Evolutionary conservation across 371 early-diverging fungal species (phyloP), one percentile per base, ranked within the genome.

Genomic region (Circinella minor): DNA sequence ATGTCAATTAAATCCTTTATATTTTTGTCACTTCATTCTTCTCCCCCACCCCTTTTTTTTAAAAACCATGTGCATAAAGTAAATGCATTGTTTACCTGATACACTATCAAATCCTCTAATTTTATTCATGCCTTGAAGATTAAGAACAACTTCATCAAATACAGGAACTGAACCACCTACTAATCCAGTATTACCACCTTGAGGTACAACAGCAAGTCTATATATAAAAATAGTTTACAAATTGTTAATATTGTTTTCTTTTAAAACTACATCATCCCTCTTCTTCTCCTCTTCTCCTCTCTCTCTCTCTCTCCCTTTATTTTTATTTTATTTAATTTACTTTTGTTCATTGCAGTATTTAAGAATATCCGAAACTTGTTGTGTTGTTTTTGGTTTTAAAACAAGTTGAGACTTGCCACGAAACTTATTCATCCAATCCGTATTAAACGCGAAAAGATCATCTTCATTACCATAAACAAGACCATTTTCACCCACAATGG

Each of bases 171-270:
- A 88, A 15, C 98, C 98, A 70, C 97, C 97, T 9, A 92, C 92
- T 10, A 94, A 77, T 36, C 98, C 96, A 3, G 98, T 98, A 80
- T 98, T 98, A 55, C 98, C 99, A 68, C 99, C 99, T 79, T 99
- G 99, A 46, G 98, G 97, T 4, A 96, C 96, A 39, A 99, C 94
- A 11, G 96, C 97, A 49, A 98, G 77, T 47, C 89, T 87, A 63
- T 38, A 39, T 49, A 27, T 13, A 36, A 46, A 61, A 49, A 37
- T n/a, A 36, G 43, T 43, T 64, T 27, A 20, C 36, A 47, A 55
- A 48, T 36, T 55, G 57, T 43, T 43, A 43, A 43, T 1, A 43
- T 43, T 43, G 43, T 11, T 43, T 43, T 43, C 3, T 43, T 43
- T 11, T 11, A 43, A 43, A 43, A 39, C 39, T 39, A 51, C n/a